phyloP scores from a whole-genome alignment of 768 basidiomycete species.

The Cystofilobasidium capitatum region DNA sequence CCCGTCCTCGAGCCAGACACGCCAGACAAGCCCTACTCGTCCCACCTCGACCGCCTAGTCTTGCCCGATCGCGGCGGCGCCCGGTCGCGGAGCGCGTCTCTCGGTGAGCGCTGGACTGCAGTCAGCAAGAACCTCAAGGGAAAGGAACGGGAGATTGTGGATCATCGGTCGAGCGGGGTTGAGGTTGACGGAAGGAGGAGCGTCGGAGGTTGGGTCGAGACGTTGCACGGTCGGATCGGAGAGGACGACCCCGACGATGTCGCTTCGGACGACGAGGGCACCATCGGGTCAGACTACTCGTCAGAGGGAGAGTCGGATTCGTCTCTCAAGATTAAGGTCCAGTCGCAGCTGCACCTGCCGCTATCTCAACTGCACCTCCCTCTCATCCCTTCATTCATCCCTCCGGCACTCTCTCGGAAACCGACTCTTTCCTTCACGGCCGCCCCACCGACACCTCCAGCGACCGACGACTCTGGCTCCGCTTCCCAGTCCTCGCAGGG shows the following conservation, averaged over 20 bases:
- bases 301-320: slow-evolving; percentile 10
- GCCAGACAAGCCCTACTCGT: slow-evolving; percentile 15
- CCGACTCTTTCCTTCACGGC: slow-evolving; percentile 21
- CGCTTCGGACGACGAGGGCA: slow-evolving; percentile 20
- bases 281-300: neutral
- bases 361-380: slow-evolving; percentile 1
- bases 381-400: neutral
- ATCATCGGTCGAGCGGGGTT: neutral
- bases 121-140: neutral
- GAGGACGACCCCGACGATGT: neutral
- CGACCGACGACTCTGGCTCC: neutral
- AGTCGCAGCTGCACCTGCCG: slow-evolving; percentile 25
- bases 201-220: slow-evolving; percentile 2
- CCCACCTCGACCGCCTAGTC: neutral
- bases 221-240: neutral
- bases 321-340: slow-evolving; percentile 20
- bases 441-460: slow-evolving; percentile 5
- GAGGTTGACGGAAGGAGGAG: neutral
- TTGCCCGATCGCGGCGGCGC: neutral
- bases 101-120: neutral
- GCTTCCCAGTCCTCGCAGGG: neutral
- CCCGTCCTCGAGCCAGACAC: slow-evolving; percentile 25
- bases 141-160: neutral
- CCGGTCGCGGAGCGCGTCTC: neutral
- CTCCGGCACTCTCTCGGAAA: neutral